Base-by-base conservation (phyloP, 1,284 basidiomycete genomes). In the Microbotryum saponariae region DNA sequence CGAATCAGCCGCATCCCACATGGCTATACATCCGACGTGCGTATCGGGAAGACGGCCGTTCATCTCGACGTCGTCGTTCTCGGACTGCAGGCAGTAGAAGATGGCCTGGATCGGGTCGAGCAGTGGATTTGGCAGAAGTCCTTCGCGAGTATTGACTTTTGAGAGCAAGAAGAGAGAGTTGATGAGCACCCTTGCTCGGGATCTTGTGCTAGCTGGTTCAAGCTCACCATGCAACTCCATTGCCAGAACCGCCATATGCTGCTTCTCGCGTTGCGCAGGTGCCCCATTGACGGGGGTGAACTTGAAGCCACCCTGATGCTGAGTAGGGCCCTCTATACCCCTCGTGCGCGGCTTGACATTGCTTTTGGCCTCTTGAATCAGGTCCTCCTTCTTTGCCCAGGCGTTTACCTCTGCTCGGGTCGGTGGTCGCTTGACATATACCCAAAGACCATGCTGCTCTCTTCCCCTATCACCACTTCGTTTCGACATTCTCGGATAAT, bases 201-300 rank as follows among this genome's bases (percentile, higher is more conserved):
- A 37, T 10, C 37, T 12, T 37, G 37, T 16, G 14, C 0, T 37
- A 10, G 7, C 37, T 37, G 37, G 12, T 37, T 27, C 21, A 42
- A 50, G 67, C 82, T 67, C 63, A 88, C 91, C 87, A 73, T 92
- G 89, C 1, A 92, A 77, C 74, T 97, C 94, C 52, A 97, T 73
- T 3, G 87, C 84, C 51, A 97, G 76, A 10, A 89, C 78, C 0
- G 86, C 84, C 87, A 97, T 91, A 72, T 82, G 82, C 67, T 87
- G 85, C 61, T 81, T 83, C 72, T 84, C 85, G 29, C 88, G 82
- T 45, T 77, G 75, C 6, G 77, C 72, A 4, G 77, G 74, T 14
- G 78, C 77, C 3, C 65, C 65, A 21, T 70, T 77, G 16, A 76
- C 76, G 37, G 83, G 82, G 6, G 83, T 82, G 27, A 80, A 79